Conservation (phyloP, 768 basidiomycete genomes). For the Rhizopogon sp. region DNA sequence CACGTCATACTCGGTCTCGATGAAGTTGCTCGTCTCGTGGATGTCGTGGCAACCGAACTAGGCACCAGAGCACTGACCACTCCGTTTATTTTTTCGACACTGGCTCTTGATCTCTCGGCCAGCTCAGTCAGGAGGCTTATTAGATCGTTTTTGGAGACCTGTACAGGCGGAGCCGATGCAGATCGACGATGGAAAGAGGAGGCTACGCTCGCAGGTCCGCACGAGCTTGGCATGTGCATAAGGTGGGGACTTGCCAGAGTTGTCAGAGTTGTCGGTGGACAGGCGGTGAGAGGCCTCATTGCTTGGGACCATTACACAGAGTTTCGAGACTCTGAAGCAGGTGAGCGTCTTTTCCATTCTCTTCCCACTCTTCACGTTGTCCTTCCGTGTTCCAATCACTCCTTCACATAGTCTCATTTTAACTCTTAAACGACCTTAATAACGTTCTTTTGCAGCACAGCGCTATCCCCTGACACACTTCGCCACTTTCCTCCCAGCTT, state of each 20-base stretch:
- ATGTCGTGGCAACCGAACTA: constrained; percentile 65
- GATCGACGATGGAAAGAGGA: constrained; percentile 73
- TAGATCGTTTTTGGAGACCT: constrained; percentile 72
- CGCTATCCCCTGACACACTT: constrained; percentile 74
- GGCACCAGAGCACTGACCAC: constrained; percentile 73
- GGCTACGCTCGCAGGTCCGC: constrained; percentile 75
- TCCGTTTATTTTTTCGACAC: constrained; percentile 86
- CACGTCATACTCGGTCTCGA: constrained; percentile 76
- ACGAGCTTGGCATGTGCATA: constrained; percentile 87
- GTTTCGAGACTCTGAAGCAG: constrained; percentile 79
- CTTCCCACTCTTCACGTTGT: constrained; percentile 15
- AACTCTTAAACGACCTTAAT: background rate
- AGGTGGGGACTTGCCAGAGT: constrained; percentile 89
- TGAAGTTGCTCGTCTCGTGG: constrained; percentile 67
- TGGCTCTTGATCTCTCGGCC: constrained; percentile 80
- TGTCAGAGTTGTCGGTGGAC: constrained; percentile 61
- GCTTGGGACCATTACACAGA: constrained; percentile 80
- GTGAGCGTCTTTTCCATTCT: constrained; percentile 40
- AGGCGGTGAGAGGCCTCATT: constrained; percentile 78
- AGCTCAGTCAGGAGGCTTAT: constrained; percentile 75
- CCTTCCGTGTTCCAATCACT: constrained; percentile 8
- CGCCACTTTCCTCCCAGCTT: constrained; percentile 53
- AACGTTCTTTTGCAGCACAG: constrained; percentile 31
- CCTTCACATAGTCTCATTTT: constrained; percentile 2
- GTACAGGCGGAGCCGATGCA: constrained; percentile 35